Evolutionary conservation across 2,329 filamentous ascomycete genomes (phyloP), one percentile per base, ranked within the genome.

Genomic region (Pseudogymnoascus verrucosus): DNA sequence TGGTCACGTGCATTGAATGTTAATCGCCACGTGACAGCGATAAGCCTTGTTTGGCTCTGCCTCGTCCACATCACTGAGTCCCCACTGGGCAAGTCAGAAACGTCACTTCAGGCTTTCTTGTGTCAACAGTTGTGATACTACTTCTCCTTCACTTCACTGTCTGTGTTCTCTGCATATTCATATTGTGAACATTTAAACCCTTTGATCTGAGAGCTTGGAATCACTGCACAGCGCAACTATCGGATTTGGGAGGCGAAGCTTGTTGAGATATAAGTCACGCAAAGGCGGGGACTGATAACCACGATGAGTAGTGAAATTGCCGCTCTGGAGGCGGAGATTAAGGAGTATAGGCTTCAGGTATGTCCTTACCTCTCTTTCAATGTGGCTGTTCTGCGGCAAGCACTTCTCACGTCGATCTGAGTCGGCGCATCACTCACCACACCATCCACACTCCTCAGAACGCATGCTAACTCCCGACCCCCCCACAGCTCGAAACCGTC

Each of bases 401-500:
- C 47, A 14, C 44, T 51, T 54, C 47, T 7, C 4, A 6, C 26
- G 4, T 31, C 47, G 4, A 31, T 31, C 47, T 34, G 2, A 0
- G 3, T 5, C 19, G 28, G 37, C 34, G 40, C n/a, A 39, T 39
- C 12, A 23, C 5, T 60, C 11, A 47, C 21, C 21, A n/a, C 16
- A 34, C 51, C 31, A 5, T 44, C 44, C 4, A 54, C 26, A 16
- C 31, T 19, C 14, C 34, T 12, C 51, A 23, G 19, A 36, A 5
- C 10, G 14, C 21, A 16, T 65, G 26, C 66, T 73, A 44, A 68
- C 47, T 42, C 60, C 19, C 16, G 4, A 54, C 8, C 14, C 10
- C 14, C n/a, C 14, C 16, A 61, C 61, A 93, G 89, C 85, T 96
- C 73, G 90, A 93, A 72, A 87, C 90, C 39, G 87, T 96, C 65